Percentiles rank a stretch among this genome's conserved stretches.
These are phyloP conservation scores for Setaria italica DNA, from an alignment of 202 grass and related monocot species.

Conservation along the genomic window DNA sequence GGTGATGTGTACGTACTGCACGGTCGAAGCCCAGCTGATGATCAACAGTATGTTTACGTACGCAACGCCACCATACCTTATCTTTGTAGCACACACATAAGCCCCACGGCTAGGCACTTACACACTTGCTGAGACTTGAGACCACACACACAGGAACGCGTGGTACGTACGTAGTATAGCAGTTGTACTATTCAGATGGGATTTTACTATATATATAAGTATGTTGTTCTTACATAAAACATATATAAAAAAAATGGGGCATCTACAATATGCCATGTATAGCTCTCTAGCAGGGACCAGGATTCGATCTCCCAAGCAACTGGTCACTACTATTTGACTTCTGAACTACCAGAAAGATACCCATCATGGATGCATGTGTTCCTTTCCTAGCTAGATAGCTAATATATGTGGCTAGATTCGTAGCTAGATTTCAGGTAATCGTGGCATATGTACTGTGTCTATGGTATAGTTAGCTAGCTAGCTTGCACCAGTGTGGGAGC, in stretches of 20 bases:
- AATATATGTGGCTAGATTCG: too few species aligned
- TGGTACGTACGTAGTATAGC: background rate
- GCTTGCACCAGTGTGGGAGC: too few species aligned
- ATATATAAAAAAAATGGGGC: background rate
- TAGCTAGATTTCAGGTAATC: too few species aligned
- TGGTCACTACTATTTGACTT: background rate
- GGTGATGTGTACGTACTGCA: background rate
- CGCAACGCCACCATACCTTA: background rate
- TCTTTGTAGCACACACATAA: background rate
- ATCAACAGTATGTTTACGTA: constrained; percentile 2
- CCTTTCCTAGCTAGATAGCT: too few species aligned
- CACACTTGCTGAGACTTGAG: constrained; percentile 2
- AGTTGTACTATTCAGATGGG: constrained; percentile 9
- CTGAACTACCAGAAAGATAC: background rate
- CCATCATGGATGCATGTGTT: too few species aligned
- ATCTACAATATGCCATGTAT: background rate
- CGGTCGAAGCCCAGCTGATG: background rate
- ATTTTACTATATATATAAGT: constrained; percentile 8
- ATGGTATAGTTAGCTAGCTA: too few species aligned
- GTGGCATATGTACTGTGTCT: too few species aligned
- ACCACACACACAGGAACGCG: constrained; percentile 14
- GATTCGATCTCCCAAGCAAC: background rate
- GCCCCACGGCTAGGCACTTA: constrained; percentile 17
- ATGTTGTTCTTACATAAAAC: background rate
- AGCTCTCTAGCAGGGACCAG: background rate